Evolutionary conservation across 192 early-diverging fungal genomes (phyloP).

Genomic region (Podila epigama): DNA sequence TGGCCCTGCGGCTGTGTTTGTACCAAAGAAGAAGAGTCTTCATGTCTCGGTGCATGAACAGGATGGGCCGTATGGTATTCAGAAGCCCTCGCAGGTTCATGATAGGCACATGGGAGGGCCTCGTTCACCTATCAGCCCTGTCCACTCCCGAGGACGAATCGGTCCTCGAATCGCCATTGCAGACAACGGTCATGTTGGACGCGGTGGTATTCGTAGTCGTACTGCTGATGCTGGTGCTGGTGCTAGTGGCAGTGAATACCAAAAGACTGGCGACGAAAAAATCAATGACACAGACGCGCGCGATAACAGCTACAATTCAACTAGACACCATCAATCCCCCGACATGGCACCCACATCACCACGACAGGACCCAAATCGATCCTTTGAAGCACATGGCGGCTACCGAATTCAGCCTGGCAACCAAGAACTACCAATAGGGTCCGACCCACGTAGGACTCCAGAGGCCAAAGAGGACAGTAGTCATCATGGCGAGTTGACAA

Average conservation of each 20-base stretch:
- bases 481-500: constrained; percentile 10
- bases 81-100: neutral
- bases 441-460: neutral
- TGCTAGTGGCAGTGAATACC: no score
- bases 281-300: neutral
- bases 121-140: neutral
- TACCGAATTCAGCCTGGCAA: no score
- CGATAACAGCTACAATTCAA: no score
- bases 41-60: neutral
- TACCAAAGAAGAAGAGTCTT: neutral
- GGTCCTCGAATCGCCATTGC: no score
- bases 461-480: neutral
- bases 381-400: no score
- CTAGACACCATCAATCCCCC: no score
- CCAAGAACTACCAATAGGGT: no score
- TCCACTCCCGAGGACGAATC: neutral
- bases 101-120: neutral
- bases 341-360: no score
- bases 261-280: neutral
- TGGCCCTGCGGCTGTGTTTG: neutral
- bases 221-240: no score
- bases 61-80: neutral
- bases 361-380: no score
- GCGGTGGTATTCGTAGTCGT: neutral
- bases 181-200: neutral